A percentile compares a stretch with the other conserved stretches of the same genome.
Conservation (phyloP, 2,329 filamentous ascomycete genomes). For the Septoria linicola region DNA sequence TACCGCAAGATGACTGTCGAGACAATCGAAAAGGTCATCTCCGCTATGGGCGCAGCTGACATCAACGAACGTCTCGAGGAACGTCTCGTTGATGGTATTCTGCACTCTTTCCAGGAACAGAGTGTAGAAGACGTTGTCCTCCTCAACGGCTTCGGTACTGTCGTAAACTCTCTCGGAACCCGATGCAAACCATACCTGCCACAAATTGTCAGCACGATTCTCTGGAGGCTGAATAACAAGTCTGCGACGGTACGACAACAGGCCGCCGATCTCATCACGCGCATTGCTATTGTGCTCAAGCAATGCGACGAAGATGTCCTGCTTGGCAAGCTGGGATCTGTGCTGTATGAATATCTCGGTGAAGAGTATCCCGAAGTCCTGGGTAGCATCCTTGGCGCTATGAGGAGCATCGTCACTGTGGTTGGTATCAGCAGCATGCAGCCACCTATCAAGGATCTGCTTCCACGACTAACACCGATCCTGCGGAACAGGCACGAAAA, state of each 20-base stretch:
- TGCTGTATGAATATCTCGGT: conserved; percentile 95
- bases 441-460: conserved; percentile 91
- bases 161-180: conserved; percentile 90
- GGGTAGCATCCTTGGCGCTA: conserved; percentile 89
- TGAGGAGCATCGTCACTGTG: conserved; percentile 94
- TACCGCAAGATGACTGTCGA: conserved; percentile 99
- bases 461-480: conserved; percentile 95
- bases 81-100: conserved; percentile 87
- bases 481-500: conserved; percentile 98
- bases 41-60: conserved; percentile 87
- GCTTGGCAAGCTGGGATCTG: conserved; percentile 91
- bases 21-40: conserved; percentile 94
- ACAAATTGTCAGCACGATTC: conserved; percentile 93
- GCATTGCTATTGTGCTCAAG: conserved; percentile 98
- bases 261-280: conserved; percentile 91
- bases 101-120: conserved; percentile 97
- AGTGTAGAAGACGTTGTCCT: conserved; percentile 94
- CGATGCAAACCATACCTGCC: conserved; percentile 95
- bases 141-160: conserved; percentile 95
- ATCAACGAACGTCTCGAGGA: conserved; percentile 92
- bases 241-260: conserved; percentile 95
- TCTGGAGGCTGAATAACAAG: conserved; percentile 97
- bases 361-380: conserved; percentile 98
- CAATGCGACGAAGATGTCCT: conserved; percentile 95
- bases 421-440: conserved; percentile 99